A percentile compares a stretch with the other conserved stretches of the same genome.
These are phyloP conservation scores for Aspergillus felis DNA, from an alignment of 2,329 filamentous ascomycete genomes.

Conservation along the genomic window DNA sequence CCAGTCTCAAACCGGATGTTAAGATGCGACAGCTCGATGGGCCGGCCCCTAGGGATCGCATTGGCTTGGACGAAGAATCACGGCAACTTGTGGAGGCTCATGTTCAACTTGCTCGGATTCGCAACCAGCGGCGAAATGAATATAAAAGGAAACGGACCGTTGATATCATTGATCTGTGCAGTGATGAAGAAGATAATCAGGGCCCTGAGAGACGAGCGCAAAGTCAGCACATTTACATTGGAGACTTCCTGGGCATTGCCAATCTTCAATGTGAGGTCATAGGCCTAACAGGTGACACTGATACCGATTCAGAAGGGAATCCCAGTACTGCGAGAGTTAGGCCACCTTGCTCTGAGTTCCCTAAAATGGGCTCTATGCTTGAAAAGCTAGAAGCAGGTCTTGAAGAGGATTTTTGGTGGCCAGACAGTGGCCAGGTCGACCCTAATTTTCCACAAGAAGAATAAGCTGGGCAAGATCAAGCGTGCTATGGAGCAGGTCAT, in stretches of 20 bases:
- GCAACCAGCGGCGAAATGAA: slow-evolving; percentile 20
- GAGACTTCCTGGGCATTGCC: slow-evolving; percentile 2
- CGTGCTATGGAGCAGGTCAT: background rate
- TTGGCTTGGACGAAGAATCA: slow-evolving; percentile 15
- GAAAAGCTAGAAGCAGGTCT: slow-evolving; percentile 15
- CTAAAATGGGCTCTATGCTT: background rate
- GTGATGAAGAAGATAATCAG: slow-evolving; percentile 11
- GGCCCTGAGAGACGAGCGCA: slow-evolving; percentile 1
- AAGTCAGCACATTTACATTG: background rate
- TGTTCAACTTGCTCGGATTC: slow-evolving; percentile 24
- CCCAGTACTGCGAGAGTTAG: background rate
- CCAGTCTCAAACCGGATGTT: slow-evolving; percentile 22
- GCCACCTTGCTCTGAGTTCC: background rate
- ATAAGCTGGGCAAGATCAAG: background rate
- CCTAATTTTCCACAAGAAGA: slow-evolving; percentile 22
- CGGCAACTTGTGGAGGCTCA: slow-evolving; percentile 18
- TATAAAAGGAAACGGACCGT: slow-evolving; percentile 17
- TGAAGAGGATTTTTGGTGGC: slow-evolving; percentile 40
- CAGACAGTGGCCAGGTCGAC: slow-evolving; percentile 27
- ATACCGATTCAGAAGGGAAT: slow-evolving; percentile 7
- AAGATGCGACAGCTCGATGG: slow-evolving; percentile 32
- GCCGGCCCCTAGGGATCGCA: slow-evolving; percentile 13
- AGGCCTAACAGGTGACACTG: slow-evolving; percentile 25
- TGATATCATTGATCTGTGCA: slow-evolving; percentile 16
- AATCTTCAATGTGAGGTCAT: slow-evolving; percentile 17